Evolutionary conservation across 2,329 filamentous ascomycete species (phyloP), one percentile per base, ranked within the genome.

Genomic region (Alternaria longipes): DNA sequence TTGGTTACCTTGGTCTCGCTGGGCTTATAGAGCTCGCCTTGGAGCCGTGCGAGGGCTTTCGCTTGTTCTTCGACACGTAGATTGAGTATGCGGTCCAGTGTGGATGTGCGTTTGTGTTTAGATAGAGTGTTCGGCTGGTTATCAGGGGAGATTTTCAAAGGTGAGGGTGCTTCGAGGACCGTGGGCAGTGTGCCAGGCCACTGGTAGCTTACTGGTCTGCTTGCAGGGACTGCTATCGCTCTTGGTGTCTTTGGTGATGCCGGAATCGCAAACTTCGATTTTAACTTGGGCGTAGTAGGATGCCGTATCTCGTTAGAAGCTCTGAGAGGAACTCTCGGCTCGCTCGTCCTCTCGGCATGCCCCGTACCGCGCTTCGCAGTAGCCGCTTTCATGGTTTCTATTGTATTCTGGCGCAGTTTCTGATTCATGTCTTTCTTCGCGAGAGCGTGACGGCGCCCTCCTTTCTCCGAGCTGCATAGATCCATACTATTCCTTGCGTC

Each of bases 41-140:
- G 34, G 6, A 55, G 45, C 18, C 24, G 6, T 8, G 30, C 38
- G 1, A 63, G 26, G 5, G 47, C 24, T n/a, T 34, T 38, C 6
- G 57, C 52, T 32, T 66, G 60, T 16, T 57, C 51, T 11, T 59
- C 28, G 1, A 45, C 47, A 11, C 60, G 60, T 5, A 56, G 8
- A 1, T 22, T 30, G 22, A 24, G 41, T 3, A 56, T 42, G 2
- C 44, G 57, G 12, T 61, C 44, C 9, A 63, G 47, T 1, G 38
- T 59, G 6, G 54, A 36, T n/a, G 34, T 40, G 4, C 20, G 18
- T 26, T 36, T 2, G 0, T 26, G 24, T 11, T n/a, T 40, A 24
- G 36, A 3, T 4, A 2, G 50, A 7, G 11, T 0, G 0, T 14
- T 0, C 8, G 24, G 14, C 18, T 54, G 14, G 9, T 42, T 32